Conservation (phyloP, 257 asterid species). For the Jacaranda mimosifolia region DNA sequence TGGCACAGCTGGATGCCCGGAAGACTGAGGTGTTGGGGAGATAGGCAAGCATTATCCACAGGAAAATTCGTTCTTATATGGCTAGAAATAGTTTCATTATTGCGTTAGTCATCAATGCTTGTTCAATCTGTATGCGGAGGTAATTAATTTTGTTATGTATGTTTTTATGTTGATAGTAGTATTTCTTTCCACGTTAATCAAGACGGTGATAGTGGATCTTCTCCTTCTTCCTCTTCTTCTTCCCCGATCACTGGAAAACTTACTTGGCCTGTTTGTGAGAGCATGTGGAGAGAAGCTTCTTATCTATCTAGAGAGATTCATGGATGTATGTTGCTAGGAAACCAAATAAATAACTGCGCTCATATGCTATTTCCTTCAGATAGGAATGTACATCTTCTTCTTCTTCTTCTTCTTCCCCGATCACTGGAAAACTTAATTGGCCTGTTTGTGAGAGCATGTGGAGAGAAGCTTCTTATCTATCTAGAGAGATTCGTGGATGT, state of each 20-base stretch:
- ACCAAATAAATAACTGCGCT: conserved; percentile 59
- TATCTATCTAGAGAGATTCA: too few relatives aligned
- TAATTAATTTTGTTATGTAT: conserved; percentile 29
- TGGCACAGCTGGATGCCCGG: conserved; percentile 79
- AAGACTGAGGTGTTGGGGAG: conserved; percentile 74
- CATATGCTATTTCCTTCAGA: conserved; percentile 64
- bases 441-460: too few relatives aligned
- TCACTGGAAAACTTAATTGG: too few relatives aligned
- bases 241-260: too few relatives aligned
- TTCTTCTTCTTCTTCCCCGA: too few relatives aligned
- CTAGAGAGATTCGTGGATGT: too few relatives aligned
- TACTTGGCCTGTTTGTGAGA: too few relatives aligned
- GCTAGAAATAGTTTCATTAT: conserved; percentile 60
- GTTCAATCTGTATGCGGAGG: conserved; percentile 77
- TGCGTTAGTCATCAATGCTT: conserved; percentile 60
- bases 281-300: too few relatives aligned
- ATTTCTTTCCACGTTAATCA: conserved; percentile 58
- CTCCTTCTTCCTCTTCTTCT: conserved; percentile 65
- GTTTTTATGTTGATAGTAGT: conserved; percentile 45
- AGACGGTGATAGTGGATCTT: conserved; percentile 60
- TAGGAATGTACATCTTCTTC: conserved; percentile 71
- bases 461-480: too few relatives aligned
- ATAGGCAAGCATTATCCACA: conserved; percentile 79
- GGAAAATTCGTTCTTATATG: conserved; percentile 69
- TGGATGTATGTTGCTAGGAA: conserved; percentile 69